phyloP scores from a whole-genome alignment of 208 protist species.

The Wallacemonas collosoma region DNA sequence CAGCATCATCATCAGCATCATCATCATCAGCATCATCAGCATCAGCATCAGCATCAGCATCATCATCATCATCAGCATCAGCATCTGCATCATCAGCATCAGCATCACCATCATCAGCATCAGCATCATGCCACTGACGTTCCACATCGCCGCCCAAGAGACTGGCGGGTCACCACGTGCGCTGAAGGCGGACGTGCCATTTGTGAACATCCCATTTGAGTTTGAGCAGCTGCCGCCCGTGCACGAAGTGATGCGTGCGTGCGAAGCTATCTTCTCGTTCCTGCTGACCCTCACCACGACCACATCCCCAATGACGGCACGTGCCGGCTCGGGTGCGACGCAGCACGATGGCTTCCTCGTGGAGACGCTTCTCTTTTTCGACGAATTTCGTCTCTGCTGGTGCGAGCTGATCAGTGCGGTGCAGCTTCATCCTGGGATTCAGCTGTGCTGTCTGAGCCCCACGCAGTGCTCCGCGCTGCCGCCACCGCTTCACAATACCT shows the following conservation, averaged over 20 bases:
- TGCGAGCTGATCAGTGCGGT: constrained; percentile 53
- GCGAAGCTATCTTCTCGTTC: constrained; percentile 53
- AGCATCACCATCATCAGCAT: not conserved
- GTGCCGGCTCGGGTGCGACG: not conserved
- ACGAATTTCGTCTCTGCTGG: constrained; percentile 47
- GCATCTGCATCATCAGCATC: too few relatives aligned
- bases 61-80: too few relatives aligned
- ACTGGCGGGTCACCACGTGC: not conserved
- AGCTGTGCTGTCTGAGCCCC: constrained; percentile 60
- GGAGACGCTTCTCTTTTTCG: constrained; percentile 42
- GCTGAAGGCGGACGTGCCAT: constrained; percentile 17
- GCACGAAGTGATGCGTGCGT: constrained; percentile 48
- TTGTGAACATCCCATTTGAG: constrained; percentile 49
- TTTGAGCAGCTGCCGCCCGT: constrained; percentile 59
- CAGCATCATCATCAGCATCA: not conserved
- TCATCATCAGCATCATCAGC: too few relatives aligned
- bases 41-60: too few relatives aligned
- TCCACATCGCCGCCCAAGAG: constrained; percentile 34
- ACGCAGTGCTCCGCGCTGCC: constrained; percentile 14
- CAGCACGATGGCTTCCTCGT: constrained; percentile 23
- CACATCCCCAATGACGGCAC: too few relatives aligned
- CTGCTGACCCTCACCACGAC: not conserved
- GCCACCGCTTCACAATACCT: not conserved
- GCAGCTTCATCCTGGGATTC: constrained; percentile 56
- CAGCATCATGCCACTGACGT: constrained; percentile 30